Evolutionary conservation across 169 alveolate species (phyloP).

Genomic region (Eimeria praecox): DNA sequence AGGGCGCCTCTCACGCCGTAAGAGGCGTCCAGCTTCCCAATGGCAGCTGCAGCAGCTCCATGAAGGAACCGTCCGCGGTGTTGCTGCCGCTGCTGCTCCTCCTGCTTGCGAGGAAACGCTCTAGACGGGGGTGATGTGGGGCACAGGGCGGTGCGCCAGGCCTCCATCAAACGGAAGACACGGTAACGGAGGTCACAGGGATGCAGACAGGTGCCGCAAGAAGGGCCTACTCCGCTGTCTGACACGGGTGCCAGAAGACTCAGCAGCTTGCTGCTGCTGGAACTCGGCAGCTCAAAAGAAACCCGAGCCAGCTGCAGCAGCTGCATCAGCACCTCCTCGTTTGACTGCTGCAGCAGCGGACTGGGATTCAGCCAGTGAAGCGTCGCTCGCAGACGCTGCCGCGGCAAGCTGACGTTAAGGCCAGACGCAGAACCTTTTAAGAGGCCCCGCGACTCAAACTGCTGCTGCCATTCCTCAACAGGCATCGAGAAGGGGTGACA

Average conservation of each 20-base stretch:
- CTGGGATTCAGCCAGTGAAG: conserved; percentile 63
- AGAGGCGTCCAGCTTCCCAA: conserved; percentile 3
- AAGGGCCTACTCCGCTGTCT: conserved; percentile 52
- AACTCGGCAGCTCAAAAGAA: conserved; percentile 67
- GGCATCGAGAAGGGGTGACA: conserved; percentile 56
- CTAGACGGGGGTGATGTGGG: not conserved
- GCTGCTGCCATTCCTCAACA: conserved; percentile 35
- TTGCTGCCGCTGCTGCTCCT: conserved; percentile 68
- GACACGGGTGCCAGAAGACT: conserved; percentile 51
- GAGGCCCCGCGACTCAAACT: not conserved
- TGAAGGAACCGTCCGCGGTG: conserved; percentile 40
- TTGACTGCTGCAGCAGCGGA: conserved; percentile 69
- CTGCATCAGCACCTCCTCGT: conserved; percentile 68
- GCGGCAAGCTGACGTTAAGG: not conserved
- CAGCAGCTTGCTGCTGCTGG: conserved; percentile 78
- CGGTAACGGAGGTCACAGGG: conserved; percentile 81
- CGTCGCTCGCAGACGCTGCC: conserved; percentile 17
- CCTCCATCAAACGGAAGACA: conserved; percentile 72
- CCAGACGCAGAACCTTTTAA: not conserved
- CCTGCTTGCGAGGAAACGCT: conserved; percentile 34
- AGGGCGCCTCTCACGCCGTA: conserved; percentile 65
- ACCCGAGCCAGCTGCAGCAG: conserved; percentile 73
- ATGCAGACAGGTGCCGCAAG: conserved; percentile 19
- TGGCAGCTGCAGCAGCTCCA: conserved; percentile 58
- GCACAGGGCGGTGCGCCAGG: conserved; percentile 62